These are phyloP conservation scores for Danielia oregonensis DNA, from an alignment of 805 yeast genomes.

Conservation along the genomic window DNA sequence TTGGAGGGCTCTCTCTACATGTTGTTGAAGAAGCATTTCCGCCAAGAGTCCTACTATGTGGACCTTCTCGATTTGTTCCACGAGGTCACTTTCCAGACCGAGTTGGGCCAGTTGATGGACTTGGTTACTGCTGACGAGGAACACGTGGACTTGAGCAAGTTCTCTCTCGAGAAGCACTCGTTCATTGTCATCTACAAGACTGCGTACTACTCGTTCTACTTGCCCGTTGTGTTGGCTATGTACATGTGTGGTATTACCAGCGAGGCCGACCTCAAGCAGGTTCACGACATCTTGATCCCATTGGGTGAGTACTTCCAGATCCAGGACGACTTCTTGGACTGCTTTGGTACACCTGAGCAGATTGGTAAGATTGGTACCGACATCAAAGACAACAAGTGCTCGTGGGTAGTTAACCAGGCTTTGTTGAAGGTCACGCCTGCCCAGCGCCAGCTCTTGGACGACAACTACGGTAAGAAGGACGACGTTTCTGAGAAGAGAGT, in stretches of 20 bases:
- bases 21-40: slow-evolving; percentile 85
- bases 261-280: slow-evolving; percentile 80
- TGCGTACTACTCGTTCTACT: slow-evolving; percentile 93
- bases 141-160: slow-evolving; percentile 80
- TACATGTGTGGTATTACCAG: slow-evolving; percentile 76
- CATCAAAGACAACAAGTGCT: slow-evolving; percentile 96
- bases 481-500: slow-evolving; percentile 61
- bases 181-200: slow-evolving; percentile 96
- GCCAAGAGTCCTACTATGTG: slow-evolving; percentile 73
- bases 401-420: slow-evolving; percentile 96
- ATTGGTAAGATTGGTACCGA: slow-evolving; percentile 99
- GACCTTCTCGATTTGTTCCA: slow-evolving; percentile 93
- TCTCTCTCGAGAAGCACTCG: slow-evolving; percentile 84
- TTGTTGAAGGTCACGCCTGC: slow-evolving; percentile 71
- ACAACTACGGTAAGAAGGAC: slow-evolving; percentile 86
- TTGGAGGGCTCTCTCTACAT: slow-evolving; percentile 91
- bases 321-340: slow-evolving; percentile 95
- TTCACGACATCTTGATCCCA: slow-evolving; percentile 81
- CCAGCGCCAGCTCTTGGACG: slow-evolving; percentile 80
- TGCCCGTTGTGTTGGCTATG: slow-evolving; percentile 98
- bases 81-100: slow-evolving; percentile 96
- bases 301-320: slow-evolving; percentile 98
- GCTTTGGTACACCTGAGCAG: slow-evolving; percentile 95
- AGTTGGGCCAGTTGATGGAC: slow-evolving; percentile 93
- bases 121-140: slow-evolving; percentile 97